Conservation (phyloP, 352 stramenopile genomes). For the Phytopythium oedochilum region DNA sequence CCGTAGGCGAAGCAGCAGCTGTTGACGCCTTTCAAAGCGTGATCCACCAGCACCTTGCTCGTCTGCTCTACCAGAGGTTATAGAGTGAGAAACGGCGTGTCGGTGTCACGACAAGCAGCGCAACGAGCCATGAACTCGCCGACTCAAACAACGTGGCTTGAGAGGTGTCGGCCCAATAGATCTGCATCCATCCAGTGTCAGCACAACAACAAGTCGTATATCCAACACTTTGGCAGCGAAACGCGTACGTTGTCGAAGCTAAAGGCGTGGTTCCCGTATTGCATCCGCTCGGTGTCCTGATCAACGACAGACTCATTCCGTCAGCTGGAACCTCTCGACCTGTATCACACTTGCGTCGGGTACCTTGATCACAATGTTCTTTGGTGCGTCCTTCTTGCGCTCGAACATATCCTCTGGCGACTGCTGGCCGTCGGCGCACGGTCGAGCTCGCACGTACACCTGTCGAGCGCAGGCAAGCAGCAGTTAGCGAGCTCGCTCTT, state of each 20-base stretch:
- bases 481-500: neutral
- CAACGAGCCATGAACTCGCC: conserved; percentile 15
- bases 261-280: conserved; percentile 85
- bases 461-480: conserved; percentile 3
- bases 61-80: too few relatives aligned
- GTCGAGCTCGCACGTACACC: conserved; percentile 74
- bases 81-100: neutral
- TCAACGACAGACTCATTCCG: neutral
- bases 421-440: conserved; percentile 66
- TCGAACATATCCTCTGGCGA: conserved; percentile 83
- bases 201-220: too few relatives aligned
- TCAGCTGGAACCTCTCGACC: neutral
- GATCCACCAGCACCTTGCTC: conserved; percentile 85
- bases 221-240: too few relatives aligned
- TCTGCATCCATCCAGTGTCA: conserved; percentile 20
- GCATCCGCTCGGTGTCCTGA: conserved; percentile 78
- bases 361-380: conserved; percentile 84
- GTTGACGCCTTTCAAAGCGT: conserved; percentile 90
- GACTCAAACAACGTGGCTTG: conserved; percentile 69
- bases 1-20: conserved; percentile 93
- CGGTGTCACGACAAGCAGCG: neutral
- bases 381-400: conserved; percentile 64
- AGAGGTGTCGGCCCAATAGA: conserved; percentile 80
- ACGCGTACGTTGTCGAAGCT: conserved; percentile 79
- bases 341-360: neutral